Base-by-base conservation (phyloP, 1,284 basidiomycete species). In the Cryptococcus hybrid region DNA sequence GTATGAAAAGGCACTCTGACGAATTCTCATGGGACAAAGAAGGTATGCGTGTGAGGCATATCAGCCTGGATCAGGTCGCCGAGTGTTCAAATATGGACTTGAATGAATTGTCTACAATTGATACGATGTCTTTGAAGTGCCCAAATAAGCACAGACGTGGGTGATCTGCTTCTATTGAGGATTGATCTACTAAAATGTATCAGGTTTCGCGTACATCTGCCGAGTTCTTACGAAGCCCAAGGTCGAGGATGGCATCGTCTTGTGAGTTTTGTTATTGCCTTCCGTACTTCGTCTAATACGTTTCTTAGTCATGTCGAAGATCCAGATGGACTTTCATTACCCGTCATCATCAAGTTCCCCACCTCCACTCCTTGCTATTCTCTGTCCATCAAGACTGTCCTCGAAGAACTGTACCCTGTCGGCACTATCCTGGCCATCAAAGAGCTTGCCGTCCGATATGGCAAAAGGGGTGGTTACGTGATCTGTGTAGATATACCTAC, bases 371-470 rank as follows among this genome's bases (percentile, higher is more conserved):
- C 47, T 7, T 34, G 15, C 12, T 55, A 42, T n/a, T 37, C 30
- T 3, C 24, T 55, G 4, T 8, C 38, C 8, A 8, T 35, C 39
- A 30, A 36, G 34, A n/a, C 30, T 13, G 35, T 37, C 13, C 52
- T 60, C 38, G 7, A 52, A 9, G 35, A 44, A 11, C 30, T 50
- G 15, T 59, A 43, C 34, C 51, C 58, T 7, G 5, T 49, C 9
- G 58, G 58, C 12, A 35, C 54, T n/a, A 39, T 53, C 30, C 30
- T 59, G 3, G 54, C 54, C 15, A 50, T 59, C 30, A 36, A 34
- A 8, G 58, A 59, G 35, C 58, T 51, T 6, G 34, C 45, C n/a
- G 15, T 59, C 39, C 50, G 35, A 30, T 51, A 39, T 13, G 51
- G 24, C 8, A 5, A 15, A 2, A 40, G 3, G 9, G 54, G 35